Percentiles rank a stretch among this genome's conserved stretches.
Conservation (phyloP, 2,329 filamentous ascomycete genomes). For the Alternaria ethzedia region DNA sequence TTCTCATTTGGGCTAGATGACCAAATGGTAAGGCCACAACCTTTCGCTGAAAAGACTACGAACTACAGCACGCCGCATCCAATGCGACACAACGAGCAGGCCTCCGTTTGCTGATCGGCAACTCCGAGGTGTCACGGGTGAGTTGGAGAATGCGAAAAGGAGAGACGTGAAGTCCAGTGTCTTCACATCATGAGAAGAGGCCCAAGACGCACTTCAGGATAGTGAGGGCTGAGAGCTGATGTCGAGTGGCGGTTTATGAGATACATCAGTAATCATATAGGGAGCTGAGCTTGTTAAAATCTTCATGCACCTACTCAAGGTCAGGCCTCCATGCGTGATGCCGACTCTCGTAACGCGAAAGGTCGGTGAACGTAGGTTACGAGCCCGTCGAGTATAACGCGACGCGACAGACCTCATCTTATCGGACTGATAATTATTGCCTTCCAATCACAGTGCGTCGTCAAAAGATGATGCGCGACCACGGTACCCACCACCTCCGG, state of each 20-base stretch:
- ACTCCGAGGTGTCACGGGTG: not conserved
- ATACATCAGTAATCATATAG: not conserved
- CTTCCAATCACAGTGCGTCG: not conserved
- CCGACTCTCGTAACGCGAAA: not conserved
- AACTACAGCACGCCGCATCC: not conserved
- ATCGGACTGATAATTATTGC: not conserved
- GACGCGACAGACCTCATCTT: not conserved
- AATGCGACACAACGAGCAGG: not conserved
- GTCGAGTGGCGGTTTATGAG: not conserved
- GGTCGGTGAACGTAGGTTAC: not conserved
- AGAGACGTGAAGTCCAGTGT: not conserved
- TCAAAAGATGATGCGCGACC: not conserved
- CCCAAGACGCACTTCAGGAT: not conserved
- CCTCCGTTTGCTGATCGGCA: not conserved
- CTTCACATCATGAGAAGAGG: not conserved
- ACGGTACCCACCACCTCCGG: not conserved
- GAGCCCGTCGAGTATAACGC: not conserved
- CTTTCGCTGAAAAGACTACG: not conserved
- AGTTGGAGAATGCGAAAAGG: not conserved
- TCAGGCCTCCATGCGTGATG: not conserved
- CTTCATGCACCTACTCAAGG: not conserved
- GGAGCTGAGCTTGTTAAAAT: not conserved
- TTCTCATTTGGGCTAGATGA: not conserved
- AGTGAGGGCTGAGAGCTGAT: not conserved
- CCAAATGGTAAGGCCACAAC: not conserved